Evolutionary conservation across 2,329 filamentous ascomycete species (phyloP).

Genomic region (Coniochaeta sp.): DNA sequence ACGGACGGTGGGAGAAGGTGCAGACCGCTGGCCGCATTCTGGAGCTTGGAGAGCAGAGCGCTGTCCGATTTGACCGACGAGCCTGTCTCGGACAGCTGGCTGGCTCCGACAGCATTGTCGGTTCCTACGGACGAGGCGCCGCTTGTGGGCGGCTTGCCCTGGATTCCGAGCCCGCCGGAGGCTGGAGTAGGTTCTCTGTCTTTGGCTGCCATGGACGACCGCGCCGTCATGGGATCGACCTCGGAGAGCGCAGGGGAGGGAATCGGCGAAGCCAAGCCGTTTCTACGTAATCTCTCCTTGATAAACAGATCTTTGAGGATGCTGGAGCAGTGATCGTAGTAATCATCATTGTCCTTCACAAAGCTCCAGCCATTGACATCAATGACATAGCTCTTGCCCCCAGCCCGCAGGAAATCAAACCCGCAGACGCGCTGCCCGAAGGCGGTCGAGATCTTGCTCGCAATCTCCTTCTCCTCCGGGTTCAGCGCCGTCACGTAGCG

Average conservation of each 20-base stretch:
- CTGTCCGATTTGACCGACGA: slow-evolving; percentile 20
- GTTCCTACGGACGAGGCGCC: neutral
- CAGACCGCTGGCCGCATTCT: slow-evolving; percentile 8
- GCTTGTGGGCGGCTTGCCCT: slow-evolving; percentile 8
- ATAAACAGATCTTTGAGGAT: slow-evolving; percentile 87
- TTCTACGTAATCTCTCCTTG: slow-evolving; percentile 62
- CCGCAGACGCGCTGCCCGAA: slow-evolving; percentile 96
- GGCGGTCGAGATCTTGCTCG: slow-evolving; percentile 78
- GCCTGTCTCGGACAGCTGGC: neutral
- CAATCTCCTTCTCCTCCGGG: slow-evolving; percentile 75
- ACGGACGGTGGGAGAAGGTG: neutral
- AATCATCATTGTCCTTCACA: slow-evolving; percentile 98
- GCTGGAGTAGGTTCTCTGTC: slow-evolving; percentile 15
- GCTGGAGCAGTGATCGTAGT: slow-evolving; percentile 84
- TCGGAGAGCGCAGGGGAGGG: slow-evolving; percentile 36
- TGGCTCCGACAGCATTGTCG: neutral
- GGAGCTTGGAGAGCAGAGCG: slow-evolving; percentile 12
- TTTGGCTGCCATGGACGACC: slow-evolving; percentile 18
- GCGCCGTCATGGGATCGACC: slow-evolving; percentile 29
- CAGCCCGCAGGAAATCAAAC: slow-evolving; percentile 85
- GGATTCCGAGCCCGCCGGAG: slow-evolving; percentile 5
- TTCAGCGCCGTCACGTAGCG: slow-evolving; percentile 86
- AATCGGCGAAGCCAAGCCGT: slow-evolving; percentile 49
- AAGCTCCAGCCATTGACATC: slow-evolving; percentile 99
- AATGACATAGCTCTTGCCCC: slow-evolving; percentile 90